These are phyloP conservation scores for Fagopyrum tataricum DNA, from an alignment of 148 eudicot genomes.

Conservation along the genomic window DNA sequence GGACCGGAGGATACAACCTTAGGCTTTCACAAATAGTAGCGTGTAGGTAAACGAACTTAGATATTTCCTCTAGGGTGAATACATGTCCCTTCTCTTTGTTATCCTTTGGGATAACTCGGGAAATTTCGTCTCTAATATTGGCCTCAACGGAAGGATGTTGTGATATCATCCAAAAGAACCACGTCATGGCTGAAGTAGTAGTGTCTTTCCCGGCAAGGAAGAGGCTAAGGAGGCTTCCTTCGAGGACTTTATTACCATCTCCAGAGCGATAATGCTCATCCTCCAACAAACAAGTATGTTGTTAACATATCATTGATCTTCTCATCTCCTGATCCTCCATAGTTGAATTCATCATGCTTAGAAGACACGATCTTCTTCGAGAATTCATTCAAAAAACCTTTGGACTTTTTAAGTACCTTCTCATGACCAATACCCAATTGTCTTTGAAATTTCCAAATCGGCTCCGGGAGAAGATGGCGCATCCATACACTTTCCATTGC, in stretches of 20 bases:
- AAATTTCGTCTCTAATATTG: slow-evolving; percentile 15
- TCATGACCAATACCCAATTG: slow-evolving; percentile 21
- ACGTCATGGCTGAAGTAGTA: slow-evolving; percentile 17
- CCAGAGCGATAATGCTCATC: neutral
- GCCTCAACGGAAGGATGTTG: slow-evolving; percentile 11
- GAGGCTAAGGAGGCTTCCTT: slow-evolving; percentile 16
- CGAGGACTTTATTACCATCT: neutral
- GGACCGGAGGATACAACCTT: slow-evolving; percentile 24
- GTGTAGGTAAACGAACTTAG: slow-evolving; percentile 23
- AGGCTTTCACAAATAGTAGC: slow-evolving; percentile 17
- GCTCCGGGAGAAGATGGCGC: slow-evolving; percentile 23
- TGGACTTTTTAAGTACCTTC: slow-evolving; percentile 5
- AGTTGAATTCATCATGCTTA: no score
- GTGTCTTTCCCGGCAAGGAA: slow-evolving; percentile 27
- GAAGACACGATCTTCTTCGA: no score
- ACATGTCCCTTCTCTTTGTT: neutral
- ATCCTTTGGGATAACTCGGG: neutral
- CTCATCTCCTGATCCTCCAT: neutral
- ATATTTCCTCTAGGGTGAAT: neutral
- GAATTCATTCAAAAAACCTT: no score
- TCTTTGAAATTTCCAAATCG: slow-evolving; percentile 25
- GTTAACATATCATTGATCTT: slow-evolving; percentile 17
- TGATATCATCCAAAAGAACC: slow-evolving; percentile 28
- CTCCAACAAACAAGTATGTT: slow-evolving; percentile 13
- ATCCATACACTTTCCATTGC: slow-evolving; percentile 14